These are phyloP conservation scores for Monosporascus ibericus DNA, from an alignment of 2,329 filamentous ascomycete genomes.

Conservation along the genomic window DNA sequence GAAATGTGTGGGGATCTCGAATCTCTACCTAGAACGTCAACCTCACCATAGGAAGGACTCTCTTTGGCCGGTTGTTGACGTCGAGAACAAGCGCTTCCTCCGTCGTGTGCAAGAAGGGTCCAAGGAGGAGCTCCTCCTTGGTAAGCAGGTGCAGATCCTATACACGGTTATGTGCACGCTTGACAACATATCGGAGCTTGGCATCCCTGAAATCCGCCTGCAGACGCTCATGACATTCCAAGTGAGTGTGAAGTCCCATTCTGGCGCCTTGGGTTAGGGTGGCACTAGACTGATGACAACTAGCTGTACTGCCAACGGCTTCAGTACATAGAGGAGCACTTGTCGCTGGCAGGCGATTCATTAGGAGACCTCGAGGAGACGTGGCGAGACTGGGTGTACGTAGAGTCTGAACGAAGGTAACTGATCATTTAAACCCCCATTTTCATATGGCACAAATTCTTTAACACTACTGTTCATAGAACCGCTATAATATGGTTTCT, in stretches of 20 bases:
- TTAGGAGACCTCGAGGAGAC: slow-evolving; percentile 11
- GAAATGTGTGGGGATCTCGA: slow-evolving; percentile 12
- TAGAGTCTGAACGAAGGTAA: slow-evolving; percentile 19
- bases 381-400: slow-evolving; percentile 19
- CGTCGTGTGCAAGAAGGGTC: slow-evolving; percentile 1
- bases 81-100: slow-evolving; percentile 11
- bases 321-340: slow-evolving; percentile 1
- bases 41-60: background rate
- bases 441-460: background rate
- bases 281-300: background rate
- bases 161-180: slow-evolving; percentile 14
- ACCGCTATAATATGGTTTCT: slow-evolving; percentile 19
- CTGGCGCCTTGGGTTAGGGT: background rate
- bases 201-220: slow-evolving; percentile 9
- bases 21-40: slow-evolving; percentile 5
- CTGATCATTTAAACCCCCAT: background rate
- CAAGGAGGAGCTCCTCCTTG: slow-evolving; percentile 6
- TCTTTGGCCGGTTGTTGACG: slow-evolving; percentile 9
- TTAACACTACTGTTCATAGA: slow-evolving; percentile 5
- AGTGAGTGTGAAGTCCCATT: background rate
- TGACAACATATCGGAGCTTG: slow-evolving; percentile 1
- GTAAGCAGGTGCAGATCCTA: slow-evolving; percentile 11
- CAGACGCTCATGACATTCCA: slow-evolving; percentile 11
- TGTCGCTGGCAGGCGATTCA: slow-evolving; percentile 9
- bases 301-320: slow-evolving; percentile 8